These are phyloP conservation scores for Taphrina populina DNA, from an alignment of 1,139 yeast genomes.

Conservation along the genomic window DNA sequence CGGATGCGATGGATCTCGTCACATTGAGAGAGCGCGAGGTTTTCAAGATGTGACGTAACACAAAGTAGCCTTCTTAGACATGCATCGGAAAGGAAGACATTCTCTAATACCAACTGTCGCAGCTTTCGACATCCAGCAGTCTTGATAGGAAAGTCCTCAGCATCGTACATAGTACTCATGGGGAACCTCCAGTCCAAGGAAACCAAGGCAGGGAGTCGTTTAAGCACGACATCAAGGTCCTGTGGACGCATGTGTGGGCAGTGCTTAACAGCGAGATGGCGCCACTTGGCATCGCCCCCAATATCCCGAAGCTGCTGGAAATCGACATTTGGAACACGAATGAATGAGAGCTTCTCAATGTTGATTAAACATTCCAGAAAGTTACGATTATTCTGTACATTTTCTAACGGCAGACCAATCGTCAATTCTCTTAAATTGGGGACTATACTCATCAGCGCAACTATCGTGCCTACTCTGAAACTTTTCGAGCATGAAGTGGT, in stretches of 20 bases:
- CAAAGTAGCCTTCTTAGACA: constrained; percentile 8
- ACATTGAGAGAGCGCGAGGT: constrained; percentile 4
- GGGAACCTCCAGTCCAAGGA: constrained; percentile 15
- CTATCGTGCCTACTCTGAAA: constrained; percentile 3
- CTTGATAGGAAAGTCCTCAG: not conserved
- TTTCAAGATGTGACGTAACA: not conserved
- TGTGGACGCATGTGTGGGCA: constrained; percentile 13
- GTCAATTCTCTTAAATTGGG: not conserved
- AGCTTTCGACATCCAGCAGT: constrained; percentile 13
- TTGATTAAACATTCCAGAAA: constrained; percentile 7
- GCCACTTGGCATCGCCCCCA: not conserved
- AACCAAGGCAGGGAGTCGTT: constrained; percentile 3
- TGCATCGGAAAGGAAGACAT: constrained; percentile 4
- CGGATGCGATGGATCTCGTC: constrained; percentile 17
- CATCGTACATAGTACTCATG: constrained; percentile 1
- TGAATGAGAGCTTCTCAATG: not conserved
- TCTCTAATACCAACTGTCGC: not conserved
- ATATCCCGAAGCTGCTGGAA: constrained; percentile 1
- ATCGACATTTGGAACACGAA: constrained; percentile 5
- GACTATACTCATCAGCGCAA: not conserved
- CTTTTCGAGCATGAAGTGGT: not conserved
- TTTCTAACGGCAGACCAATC: not conserved
- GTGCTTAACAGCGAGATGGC: not conserved
- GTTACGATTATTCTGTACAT: not conserved
- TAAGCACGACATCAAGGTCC: constrained; percentile 11